These are phyloP conservation scores for Suillus placidus DNA, from an alignment of 768 basidiomycete genomes.

Conservation along the genomic window DNA sequence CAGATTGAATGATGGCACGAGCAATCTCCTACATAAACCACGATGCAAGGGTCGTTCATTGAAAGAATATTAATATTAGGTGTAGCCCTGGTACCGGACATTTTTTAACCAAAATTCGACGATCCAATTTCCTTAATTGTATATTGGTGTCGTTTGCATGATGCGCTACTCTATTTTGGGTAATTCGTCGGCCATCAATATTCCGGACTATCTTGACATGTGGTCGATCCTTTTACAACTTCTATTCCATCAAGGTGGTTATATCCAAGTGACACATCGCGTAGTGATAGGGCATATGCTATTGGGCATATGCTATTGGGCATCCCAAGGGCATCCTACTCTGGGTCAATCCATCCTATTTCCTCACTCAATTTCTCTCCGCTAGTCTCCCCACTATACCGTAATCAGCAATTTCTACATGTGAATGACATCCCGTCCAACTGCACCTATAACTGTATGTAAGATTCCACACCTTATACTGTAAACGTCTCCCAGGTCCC, in stretches of 20 bases:
- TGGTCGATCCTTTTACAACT: slow-evolving; percentile 19
- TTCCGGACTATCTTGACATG: slow-evolving; percentile 23
- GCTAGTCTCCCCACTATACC: slow-evolving; percentile 27
- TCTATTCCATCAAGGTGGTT: slow-evolving; percentile 19
- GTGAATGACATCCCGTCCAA: slow-evolving; percentile 34
- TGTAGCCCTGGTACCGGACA: slow-evolving; percentile 9
- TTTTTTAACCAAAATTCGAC: slow-evolving; percentile 19
- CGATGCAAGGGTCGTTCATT: slow-evolving; percentile 6
- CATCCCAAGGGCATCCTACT: too few species aligned
- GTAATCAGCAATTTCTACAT: slow-evolving; percentile 38
- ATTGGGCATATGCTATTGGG: not conserved
- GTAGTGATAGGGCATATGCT: slow-evolving; percentile 16
- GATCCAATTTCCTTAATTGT: slow-evolving; percentile 29
- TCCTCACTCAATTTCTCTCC: slow-evolving; percentile 15
- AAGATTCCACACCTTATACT: slow-evolving; percentile 38
- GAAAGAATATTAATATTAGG: not conserved
- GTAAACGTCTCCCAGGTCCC: slow-evolving; percentile 35
- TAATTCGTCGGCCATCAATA: slow-evolving; percentile 31
- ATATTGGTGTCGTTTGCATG: not conserved
- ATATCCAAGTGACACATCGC: slow-evolving; percentile 30
- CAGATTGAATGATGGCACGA: not conserved
- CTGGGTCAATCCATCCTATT: slow-evolving; percentile 17
- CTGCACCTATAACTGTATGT: slow-evolving; percentile 31
- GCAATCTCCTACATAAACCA: not conserved
- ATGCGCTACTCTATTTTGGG: slow-evolving; percentile 25